Evolutionary conservation across 2,329 filamentous ascomycete species (phyloP), one percentile per base, ranked within the genome.

Genomic region (Magnaporthales sp.): DNA sequence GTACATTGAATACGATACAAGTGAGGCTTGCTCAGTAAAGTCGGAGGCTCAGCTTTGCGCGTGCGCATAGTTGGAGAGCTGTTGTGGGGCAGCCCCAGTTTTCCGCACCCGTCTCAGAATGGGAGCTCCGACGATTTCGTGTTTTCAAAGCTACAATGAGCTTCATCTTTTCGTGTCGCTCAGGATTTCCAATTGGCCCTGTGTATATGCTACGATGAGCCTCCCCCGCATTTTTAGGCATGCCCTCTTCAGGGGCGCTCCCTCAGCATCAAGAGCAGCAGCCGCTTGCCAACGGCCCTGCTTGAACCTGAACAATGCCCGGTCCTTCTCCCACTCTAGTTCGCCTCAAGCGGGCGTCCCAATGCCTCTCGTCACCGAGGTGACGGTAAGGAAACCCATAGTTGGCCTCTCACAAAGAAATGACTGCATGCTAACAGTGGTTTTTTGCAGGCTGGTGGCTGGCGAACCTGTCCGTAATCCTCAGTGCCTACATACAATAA

Each of bases 391-490:
- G 71, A 27, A 27, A 13, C 56, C 15, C 22, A 15, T 27, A 60
- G 5, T 27, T 15, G 24, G 13, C 3, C 56, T 4, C 11, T 24
- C 24, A 27, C 5, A 7, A 24, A 27, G 22, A 11, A 27, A 4
- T 29, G 5, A 27, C 8, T 6, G 11, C 26, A 60, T 60, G 22
- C 56, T 60, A 60, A 60, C 56, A 29, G 19, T 5, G 22, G 24
- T 60, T 27, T 22, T 27, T 26, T 70, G 38, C 73, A 93, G 90
- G 84, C 88, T 73, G 89, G 89, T 70, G 90, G 90, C 69, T 91
- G 90, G 84, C 89, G 89, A 76, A 91, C 89, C 77, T 92, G 90
- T 92, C 81, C 71, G 87, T 83, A 62, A 51, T 58, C 8, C 22
- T 11, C 56, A 60, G 9, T 13, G 13, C 11, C 56, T 27, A 26